These are phyloP conservation scores for Penicillium steckii DNA, from an alignment of 495 filamentous ascomycete genomes.

Conservation along the genomic window DNA sequence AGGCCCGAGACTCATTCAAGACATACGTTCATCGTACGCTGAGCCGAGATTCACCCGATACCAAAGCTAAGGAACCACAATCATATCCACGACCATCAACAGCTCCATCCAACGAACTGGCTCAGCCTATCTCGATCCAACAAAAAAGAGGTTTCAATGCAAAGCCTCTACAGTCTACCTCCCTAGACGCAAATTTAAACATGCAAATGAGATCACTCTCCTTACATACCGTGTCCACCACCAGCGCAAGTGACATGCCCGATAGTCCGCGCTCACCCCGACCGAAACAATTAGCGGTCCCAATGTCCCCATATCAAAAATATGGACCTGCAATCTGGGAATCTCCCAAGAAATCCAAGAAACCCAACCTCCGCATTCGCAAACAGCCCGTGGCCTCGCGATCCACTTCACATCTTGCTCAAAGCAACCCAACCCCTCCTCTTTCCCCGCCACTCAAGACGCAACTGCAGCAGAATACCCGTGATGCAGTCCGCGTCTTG, in stretches of 20 bases:
- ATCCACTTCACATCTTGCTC: neutral
- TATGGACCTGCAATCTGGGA: conserved; percentile 40
- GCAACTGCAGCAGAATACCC: conserved; percentile 28
- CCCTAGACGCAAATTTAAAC: neutral
- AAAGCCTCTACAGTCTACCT: neutral
- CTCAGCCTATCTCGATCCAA: neutral
- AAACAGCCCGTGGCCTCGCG: conserved; percentile 10
- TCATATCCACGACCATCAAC: conserved; percentile 28
- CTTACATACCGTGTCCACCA: conserved; percentile 18
- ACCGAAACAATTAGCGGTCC: conserved; percentile 34
- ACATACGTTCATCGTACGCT: conserved; percentile 36
- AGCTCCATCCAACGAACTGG: conserved; percentile 5
- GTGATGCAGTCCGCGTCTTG: conserved; percentile 29
- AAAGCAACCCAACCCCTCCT: conserved; percentile 14
- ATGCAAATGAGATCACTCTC: conserved; percentile 22
- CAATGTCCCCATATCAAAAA: conserved; percentile 36
- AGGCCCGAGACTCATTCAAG: conserved; percentile 40
- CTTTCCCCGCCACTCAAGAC: conserved; percentile 20
- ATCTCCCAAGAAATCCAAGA: conserved; percentile 30
- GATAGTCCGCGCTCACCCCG: conserved; percentile 5
- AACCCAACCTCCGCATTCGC: conserved; percentile 24
- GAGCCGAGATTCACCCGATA: conserved; percentile 25
- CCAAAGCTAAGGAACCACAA: conserved; percentile 16
- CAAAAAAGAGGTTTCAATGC: neutral
- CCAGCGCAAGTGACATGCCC: conserved; percentile 5